phyloP scores from a whole-genome alignment of 768 basidiomycete genomes.

The Crepidotus variabilis region DNA sequence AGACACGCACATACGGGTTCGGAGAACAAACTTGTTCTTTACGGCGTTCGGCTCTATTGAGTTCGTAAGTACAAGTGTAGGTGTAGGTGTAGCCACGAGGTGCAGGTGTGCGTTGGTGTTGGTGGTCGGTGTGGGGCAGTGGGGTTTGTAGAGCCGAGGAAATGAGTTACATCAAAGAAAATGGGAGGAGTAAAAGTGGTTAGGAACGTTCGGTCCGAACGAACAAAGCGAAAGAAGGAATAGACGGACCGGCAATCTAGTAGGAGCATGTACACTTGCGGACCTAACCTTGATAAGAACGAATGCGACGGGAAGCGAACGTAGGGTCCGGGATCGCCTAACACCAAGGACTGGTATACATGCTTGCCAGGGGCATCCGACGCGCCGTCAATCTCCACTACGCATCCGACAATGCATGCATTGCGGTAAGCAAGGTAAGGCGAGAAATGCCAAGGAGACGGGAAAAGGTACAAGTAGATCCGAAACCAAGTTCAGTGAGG shows the following conservation, averaged over 20 bases:
- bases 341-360: conserved; percentile 64
- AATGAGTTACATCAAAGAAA: too few relatives aligned
- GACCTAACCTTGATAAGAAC: conserved; percentile 75
- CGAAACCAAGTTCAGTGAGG: too few relatives aligned
- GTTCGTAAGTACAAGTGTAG: background rate
- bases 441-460: background rate
- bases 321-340: conserved; percentile 75
- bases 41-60: conserved; percentile 74
- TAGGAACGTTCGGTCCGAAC: background rate
- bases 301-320: conserved; percentile 82
- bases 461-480: too few relatives aligned
- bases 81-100: background rate
- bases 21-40: conserved; percentile 78
- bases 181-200: too few relatives aligned
- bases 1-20: conserved; percentile 69
- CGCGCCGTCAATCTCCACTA: conserved; percentile 73
- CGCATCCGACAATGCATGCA: background rate
- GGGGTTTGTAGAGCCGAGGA: background rate
- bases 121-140: background rate
- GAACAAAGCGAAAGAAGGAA: conserved; percentile 1
- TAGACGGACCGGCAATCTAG: conserved; percentile 75
- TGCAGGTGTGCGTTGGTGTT: too few relatives aligned
- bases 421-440: background rate
- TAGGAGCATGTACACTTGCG: conserved; percentile 68
- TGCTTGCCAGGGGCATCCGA: conserved; percentile 60